A percentile compares a stretch with the other conserved stretches of the same genome.
Evolutionary conservation across 176 grass and related monocot genomes (phyloP).

Genomic region (Elymus sibiricus): DNA sequence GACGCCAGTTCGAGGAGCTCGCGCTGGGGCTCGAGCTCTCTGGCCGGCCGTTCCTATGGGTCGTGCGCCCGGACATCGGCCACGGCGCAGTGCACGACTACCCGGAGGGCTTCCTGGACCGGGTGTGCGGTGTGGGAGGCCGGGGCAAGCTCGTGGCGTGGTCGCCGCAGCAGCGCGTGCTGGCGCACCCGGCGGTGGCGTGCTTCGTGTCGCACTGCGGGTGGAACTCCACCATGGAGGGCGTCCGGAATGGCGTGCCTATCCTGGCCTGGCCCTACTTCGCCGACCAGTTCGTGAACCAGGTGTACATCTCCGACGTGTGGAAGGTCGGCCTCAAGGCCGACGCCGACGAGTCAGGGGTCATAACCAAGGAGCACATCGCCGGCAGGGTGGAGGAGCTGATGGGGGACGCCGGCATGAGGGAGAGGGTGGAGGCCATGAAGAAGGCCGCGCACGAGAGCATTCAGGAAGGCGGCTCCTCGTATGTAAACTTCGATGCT

Average conservation of each 20-base stretch:
- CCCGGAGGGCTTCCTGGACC: not conserved
- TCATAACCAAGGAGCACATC: constrained; percentile 20
- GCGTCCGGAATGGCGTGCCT: constrained; percentile 28
- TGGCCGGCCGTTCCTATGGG: constrained; percentile 28
- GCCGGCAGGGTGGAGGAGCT: not conserved
- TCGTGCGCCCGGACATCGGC: constrained; percentile 19
- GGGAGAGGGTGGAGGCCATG: constrained; percentile 3
- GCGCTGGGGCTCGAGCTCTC: constrained; percentile 36
- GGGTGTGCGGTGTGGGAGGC: not conserved
- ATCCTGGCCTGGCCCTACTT: constrained; percentile 51
- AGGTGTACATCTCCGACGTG: constrained; percentile 42
- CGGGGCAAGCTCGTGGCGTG: not conserved
- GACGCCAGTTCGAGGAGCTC: constrained; percentile 34
- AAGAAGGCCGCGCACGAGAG: not conserved
- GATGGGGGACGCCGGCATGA: not conserved
- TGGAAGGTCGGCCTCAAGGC: constrained; percentile 33
- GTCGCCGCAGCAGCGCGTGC: constrained; percentile 13
- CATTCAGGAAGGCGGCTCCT: not conserved
- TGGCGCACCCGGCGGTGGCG: constrained; percentile 30
- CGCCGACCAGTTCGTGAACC: constrained; percentile 15
- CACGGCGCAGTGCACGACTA: not conserved
- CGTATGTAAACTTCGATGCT: not conserved
- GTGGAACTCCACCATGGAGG: constrained; percentile 54
- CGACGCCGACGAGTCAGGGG: not conserved
- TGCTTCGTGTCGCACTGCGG: constrained; percentile 57